Conservation (phyloP, 306 rosid species). For the Canavalia ensiformis region DNA sequence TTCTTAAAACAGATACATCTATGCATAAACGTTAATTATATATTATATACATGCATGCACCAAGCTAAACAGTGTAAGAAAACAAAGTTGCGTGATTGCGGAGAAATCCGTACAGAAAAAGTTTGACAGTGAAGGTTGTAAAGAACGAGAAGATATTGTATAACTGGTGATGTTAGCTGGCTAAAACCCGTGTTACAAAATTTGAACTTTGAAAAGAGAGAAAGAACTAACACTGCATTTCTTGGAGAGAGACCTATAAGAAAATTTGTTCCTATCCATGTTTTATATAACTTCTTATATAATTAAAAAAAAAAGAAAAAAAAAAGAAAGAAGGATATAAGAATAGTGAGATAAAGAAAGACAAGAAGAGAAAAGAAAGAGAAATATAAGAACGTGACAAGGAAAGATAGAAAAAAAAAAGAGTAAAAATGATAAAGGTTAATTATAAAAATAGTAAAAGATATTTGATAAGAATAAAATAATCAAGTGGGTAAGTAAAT, state of each 20-base stretch:
- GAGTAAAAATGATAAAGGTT: too few relatives aligned
- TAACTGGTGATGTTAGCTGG: not conserved
- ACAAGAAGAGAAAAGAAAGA: too few relatives aligned
- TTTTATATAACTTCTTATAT: too few relatives aligned
- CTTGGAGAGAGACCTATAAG: too few relatives aligned
- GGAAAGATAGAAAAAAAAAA: too few relatives aligned
- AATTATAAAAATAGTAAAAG: too few relatives aligned
- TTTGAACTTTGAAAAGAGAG: not conserved
- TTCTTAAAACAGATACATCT: not conserved
- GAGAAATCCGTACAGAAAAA: not conserved
- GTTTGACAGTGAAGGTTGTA: not conserved
- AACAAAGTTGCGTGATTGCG: not conserved
- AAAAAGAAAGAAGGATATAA: not conserved
- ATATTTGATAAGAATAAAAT: not conserved
- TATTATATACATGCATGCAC: not conserved
- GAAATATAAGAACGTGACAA: too few relatives aligned
- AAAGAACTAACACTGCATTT: not conserved
- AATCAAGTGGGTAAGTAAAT: not conserved
- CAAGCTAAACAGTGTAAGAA: not conserved
- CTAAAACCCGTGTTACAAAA: not conserved
- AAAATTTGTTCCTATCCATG: too few relatives aligned
- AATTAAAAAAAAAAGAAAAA: not conserved
- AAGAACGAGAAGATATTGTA: not conserved
- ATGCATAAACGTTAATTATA: not conserved
- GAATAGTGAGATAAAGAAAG: too few relatives aligned